A percentile compares a stretch with the other conserved stretches of the same genome.
phyloP scores from a whole-genome alignment of 345 rosid species.

The Salix viminalis region DNA sequence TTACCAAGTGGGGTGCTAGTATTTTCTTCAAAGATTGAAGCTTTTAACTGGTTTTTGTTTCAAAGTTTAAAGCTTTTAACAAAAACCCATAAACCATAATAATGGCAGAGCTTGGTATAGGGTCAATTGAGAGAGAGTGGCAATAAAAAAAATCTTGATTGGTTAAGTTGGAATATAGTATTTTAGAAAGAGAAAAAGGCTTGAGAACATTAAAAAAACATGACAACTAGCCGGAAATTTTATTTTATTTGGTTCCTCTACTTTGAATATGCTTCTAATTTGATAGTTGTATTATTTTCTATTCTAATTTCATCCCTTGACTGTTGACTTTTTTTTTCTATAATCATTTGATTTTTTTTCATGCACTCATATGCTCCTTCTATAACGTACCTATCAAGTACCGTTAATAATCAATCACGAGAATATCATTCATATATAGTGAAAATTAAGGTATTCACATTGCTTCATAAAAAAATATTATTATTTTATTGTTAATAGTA shows the following conservation, averaged over 20 bases:
- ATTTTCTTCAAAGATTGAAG: not conserved
- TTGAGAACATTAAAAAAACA: not conserved
- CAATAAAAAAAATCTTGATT: not conserved
- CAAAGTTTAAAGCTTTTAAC: not conserved
- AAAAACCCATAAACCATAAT: slow-evolving; percentile 22
- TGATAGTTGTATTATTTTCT: not conserved
- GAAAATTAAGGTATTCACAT: too few relatives aligned
- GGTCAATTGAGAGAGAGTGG: not conserved
- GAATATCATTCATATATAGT: too few relatives aligned
- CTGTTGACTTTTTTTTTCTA: too few relatives aligned
- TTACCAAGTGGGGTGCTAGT: not conserved
- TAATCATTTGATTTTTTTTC: too few relatives aligned
- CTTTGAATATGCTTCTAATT: not conserved
- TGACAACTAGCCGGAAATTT: too few relatives aligned
- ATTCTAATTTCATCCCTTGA: not conserved
- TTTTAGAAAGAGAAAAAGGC: slow-evolving; percentile 16
- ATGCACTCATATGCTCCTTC: too few relatives aligned
- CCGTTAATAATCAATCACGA: too few relatives aligned
- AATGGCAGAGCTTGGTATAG: not conserved
- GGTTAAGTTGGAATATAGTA: slow-evolving; percentile 9
- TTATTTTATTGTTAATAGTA: too few relatives aligned
- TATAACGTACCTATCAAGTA: too few relatives aligned
- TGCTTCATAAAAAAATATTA: too few relatives aligned
- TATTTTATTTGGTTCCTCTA: not conserved
- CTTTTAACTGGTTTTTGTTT: not conserved